Base-by-base conservation (phyloP, 192 early-diverging fungal genomes). In the Backusella parvicylindrica region DNA sequence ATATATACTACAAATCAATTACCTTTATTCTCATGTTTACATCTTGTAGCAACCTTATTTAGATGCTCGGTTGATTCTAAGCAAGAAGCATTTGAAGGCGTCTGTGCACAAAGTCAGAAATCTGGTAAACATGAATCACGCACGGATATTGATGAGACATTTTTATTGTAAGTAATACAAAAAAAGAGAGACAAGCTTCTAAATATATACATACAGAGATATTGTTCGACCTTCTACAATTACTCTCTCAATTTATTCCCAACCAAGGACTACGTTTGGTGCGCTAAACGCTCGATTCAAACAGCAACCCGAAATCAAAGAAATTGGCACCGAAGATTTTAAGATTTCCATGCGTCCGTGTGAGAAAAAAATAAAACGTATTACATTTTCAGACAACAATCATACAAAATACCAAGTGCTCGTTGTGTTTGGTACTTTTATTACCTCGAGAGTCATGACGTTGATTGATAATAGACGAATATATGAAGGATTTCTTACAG, bases 401-500 rank as follows among this genome's bases (percentile, higher is more conserved):
- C 30, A 23, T 36, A 60, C 53, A 60, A 53, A 40, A n/a, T 75
- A 70, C 49, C 69, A 81, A 60, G 73, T 81, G 5, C 4, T 68
- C 4, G 70, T 77, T 8, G 70, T 74, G 1, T 67, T 68, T 64
- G 80, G 80, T 18, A 74, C 75, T 3, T 73, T 68, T 68, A 53
- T 81, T 23, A 77, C 50, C 35, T 28, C 63, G 6, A n/a, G 68
- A 31, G 70, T 70, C 9, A 69, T 74, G 40, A 67, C 47, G 0
- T 37, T 77, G 21, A 35, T 77, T 9, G 40, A 70, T 30, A 67
- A 77, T 53, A 63, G 60, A 28, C 73, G 63, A 33, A 64, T 77
- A 18, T 36, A 75, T 63, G 72, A 50, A n/a, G 76, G 72, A 11
- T 81, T 70, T 56, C 35, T 81, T 7, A 81, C 80, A 56, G 36